phyloP scores from a whole-genome alignment of 768 basidiomycete species.

The Suillus clintonianus region DNA sequence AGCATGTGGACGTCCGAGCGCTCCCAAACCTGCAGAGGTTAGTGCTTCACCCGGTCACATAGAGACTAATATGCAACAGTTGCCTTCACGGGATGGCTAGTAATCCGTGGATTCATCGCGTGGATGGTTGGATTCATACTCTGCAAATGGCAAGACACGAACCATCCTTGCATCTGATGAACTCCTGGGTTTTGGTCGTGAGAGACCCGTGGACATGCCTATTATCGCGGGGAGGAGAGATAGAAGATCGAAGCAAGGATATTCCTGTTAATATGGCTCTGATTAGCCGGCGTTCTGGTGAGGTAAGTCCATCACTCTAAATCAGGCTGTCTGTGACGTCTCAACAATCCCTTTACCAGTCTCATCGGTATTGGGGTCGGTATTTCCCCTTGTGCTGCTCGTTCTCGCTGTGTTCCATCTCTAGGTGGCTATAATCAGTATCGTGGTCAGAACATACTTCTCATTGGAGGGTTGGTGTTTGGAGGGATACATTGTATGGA shows the following conservation, averaged over 20 bases:
- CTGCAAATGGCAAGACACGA: background rate
- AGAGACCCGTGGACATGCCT: background rate
- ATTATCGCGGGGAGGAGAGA: slow-evolving; percentile 11
- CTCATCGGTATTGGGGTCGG: background rate
- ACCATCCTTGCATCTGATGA: background rate
- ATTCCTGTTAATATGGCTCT: background rate
- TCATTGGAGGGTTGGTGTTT: slow-evolving; percentile 16
- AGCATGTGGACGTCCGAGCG: no score
- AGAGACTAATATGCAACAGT: no score
- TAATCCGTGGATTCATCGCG: slow-evolving; percentile 17
- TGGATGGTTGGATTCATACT: slow-evolving; percentile 23
- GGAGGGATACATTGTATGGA: slow-evolving; percentile 28
- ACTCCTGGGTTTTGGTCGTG: background rate
- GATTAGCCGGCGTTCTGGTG: background rate
- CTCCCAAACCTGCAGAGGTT: no score
- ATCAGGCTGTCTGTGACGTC: no score
- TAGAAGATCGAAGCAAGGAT: slow-evolving; percentile 33
- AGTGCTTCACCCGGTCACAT: no score
- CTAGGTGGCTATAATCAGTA: background rate
- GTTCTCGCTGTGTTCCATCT: background rate
- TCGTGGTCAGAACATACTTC: background rate
- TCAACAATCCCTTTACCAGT: background rate
- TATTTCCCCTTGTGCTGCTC: background rate
- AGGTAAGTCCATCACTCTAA: background rate
- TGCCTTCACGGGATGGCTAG: background rate